Evolutionary conservation across 1,284 basidiomycete species (phyloP), one percentile per base, ranked within the genome.

Genomic region (Wallemia mellicola): DNA sequence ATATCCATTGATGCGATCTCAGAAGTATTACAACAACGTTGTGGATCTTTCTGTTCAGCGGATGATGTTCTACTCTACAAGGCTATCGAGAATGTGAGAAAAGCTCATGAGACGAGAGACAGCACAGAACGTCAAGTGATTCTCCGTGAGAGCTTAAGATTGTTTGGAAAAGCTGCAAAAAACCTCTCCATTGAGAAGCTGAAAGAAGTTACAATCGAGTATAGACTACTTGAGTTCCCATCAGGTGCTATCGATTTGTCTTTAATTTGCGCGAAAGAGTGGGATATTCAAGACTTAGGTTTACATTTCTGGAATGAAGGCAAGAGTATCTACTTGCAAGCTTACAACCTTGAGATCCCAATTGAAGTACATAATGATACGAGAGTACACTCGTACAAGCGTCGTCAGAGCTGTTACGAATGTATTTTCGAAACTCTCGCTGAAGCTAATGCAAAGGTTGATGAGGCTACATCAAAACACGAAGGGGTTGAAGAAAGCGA

Each of bases 21-120:
- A 66, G 86, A 95, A 65, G 81, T 88, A 59, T 73, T 98, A 28
- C 92, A 98, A 68, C 81, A 85, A 67, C 78, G 88, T 66, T 99
- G 94, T 66, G 91, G 89, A 0, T 86, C 86, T 22, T 98, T 98
- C 76, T 96, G 91, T 71, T 91, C 87, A 65, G 83, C 92, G 0
- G 94, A 95, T 67, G 94, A 99, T 71, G 94, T 98, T 54, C 84
- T 95, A 74, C 73, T 95, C 58, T 96, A 98, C 75, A 98, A 98
- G 83, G 92, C 92, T 0, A 83, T 87, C 67, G 94, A 99, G 71
- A 86, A 83, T 64, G 77, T 95, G 55, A 82, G 88, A 5, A 83
- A 85, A 65, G 89, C 94, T 25, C 81, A 83, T 57, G 86, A 91
- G 68, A 80, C 83, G 17, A 75, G 77, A 58, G 83, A 81, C 66